phyloP scores from a whole-genome alignment of 306 rosid genomes.

The Macrotyloma uniflorum region DNA sequence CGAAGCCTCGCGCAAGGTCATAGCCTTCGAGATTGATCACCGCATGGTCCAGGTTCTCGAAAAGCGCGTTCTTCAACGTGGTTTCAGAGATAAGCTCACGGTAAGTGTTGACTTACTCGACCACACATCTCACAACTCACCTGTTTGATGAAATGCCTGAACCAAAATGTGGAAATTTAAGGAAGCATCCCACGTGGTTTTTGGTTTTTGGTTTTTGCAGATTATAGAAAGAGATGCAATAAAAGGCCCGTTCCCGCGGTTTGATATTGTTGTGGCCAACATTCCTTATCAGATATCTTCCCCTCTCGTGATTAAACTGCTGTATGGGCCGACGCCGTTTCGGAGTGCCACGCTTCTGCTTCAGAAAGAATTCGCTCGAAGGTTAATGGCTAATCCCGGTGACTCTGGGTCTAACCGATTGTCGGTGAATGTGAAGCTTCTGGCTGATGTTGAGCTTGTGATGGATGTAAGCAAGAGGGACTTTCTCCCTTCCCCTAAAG shows the following conservation, averaged over 20 bases:
- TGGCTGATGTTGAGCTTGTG: slow-evolving; percentile 75
- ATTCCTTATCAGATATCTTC: slow-evolving; percentile 88
- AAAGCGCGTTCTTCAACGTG: slow-evolving; percentile 52
- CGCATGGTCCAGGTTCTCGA: slow-evolving; percentile 78
- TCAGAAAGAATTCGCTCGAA: slow-evolving; percentile 86
- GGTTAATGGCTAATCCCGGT: slow-evolving; percentile 74
- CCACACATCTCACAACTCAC: not conserved
- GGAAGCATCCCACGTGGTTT: not conserved
- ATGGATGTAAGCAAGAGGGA: slow-evolving; percentile 93
- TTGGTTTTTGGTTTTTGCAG: slow-evolving; percentile 43
- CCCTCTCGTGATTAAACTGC: slow-evolving; percentile 69
- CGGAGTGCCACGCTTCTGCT: slow-evolving; percentile 88
- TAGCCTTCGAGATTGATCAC: slow-evolving; percentile 74
- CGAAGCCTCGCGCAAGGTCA: slow-evolving; percentile 63
- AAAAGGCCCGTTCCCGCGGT: slow-evolving; percentile 68
- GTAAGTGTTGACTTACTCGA: slow-evolving; percentile 42
- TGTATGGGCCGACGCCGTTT: slow-evolving; percentile 55
- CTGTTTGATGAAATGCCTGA: slow-evolving; percentile 35
- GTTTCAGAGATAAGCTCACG: slow-evolving; percentile 38
- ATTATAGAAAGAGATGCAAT: slow-evolving; percentile 73
- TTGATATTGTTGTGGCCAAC: slow-evolving; percentile 87
- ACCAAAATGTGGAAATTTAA: not conserved
- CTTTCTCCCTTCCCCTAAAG: slow-evolving; percentile 82
- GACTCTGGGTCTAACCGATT: slow-evolving; percentile 78
- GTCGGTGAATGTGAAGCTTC: slow-evolving; percentile 75